Conservation (phyloP, 2,329 filamentous ascomycete genomes). For the Verticillium longisporum region DNA sequence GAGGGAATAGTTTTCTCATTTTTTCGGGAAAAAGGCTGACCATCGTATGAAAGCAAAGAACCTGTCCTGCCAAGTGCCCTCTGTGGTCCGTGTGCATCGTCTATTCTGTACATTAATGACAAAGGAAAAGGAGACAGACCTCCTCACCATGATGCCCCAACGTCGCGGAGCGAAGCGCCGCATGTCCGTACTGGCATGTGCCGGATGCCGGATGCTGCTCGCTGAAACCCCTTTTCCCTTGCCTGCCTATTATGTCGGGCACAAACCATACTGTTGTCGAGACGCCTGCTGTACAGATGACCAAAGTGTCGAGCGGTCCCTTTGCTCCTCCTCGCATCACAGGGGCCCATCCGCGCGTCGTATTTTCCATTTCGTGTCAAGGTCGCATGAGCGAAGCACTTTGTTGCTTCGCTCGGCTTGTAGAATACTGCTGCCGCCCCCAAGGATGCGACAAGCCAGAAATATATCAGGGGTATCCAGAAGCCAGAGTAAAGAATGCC, state of each 20-base stretch:
- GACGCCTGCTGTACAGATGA: neutral
- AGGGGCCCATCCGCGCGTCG: neutral
- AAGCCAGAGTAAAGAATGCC: neutral
- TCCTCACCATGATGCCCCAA: neutral
- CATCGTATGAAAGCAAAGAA: neutral
- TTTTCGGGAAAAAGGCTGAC: neutral
- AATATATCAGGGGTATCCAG: neutral
- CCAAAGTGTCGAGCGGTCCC: neutral
- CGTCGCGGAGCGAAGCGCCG: too few species aligned
- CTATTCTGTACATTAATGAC: constrained; percentile 3
- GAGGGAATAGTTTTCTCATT: too few species aligned
- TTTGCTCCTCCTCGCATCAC: neutral
- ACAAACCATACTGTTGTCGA: too few species aligned
- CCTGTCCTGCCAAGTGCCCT: neutral
- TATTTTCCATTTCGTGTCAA: neutral
- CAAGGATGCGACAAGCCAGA: neutral
- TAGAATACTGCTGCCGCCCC: neutral
- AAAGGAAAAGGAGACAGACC: neutral
- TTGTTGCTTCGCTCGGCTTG: neutral
- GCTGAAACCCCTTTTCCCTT: neutral
- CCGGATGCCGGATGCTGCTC: neutral
- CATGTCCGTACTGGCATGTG: neutral
- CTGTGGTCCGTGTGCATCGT: neutral
- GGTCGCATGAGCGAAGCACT: neutral
- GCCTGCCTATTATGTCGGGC: neutral